phyloP scores from a whole-genome alignment of 2,329 filamentous ascomycete genomes.

The Curvularia sp. region DNA sequence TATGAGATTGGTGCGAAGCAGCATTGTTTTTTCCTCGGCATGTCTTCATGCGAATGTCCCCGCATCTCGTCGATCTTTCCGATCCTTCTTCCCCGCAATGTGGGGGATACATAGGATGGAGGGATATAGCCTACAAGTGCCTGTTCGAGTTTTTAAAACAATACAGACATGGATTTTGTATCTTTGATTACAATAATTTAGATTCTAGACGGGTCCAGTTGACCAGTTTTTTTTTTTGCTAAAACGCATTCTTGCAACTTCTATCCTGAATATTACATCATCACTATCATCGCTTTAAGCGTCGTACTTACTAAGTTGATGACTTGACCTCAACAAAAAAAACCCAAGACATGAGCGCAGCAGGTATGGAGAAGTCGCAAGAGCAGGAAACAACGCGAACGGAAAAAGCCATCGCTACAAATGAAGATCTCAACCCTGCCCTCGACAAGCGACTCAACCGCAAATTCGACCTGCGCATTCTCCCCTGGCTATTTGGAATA shows the following conservation, averaged over 20 bases:
- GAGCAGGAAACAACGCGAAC: conserved; percentile 3
- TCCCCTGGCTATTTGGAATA: conserved; percentile 57
- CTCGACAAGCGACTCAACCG: conserved; percentile 50
- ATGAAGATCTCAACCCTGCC: conserved; percentile 6
- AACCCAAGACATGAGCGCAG: neutral
- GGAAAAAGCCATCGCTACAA: conserved; percentile 6
- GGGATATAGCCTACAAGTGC: conserved; percentile 5
- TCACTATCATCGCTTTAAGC: neutral
- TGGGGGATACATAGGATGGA: neutral
- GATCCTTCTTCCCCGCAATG: conserved; percentile 7
- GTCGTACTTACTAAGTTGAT: neutral
- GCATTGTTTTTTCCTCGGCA: conserved; percentile 1
- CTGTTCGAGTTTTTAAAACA: too few species aligned
- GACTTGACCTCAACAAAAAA: neutral
- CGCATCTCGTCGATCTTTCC: neutral
- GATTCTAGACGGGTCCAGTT: neutral
- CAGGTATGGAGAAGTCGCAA: conserved; percentile 7
- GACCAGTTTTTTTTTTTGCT: neutral
- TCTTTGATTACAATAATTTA: neutral
- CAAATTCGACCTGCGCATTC: conserved; percentile 54
- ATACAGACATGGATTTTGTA: too few species aligned
- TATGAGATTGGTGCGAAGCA: neutral
- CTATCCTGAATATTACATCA: neutral
- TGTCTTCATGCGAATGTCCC: neutral
- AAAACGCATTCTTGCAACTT: neutral